Base-by-base conservation (phyloP, 345 rosid species). In the Eucalyptus globulus region DNA sequence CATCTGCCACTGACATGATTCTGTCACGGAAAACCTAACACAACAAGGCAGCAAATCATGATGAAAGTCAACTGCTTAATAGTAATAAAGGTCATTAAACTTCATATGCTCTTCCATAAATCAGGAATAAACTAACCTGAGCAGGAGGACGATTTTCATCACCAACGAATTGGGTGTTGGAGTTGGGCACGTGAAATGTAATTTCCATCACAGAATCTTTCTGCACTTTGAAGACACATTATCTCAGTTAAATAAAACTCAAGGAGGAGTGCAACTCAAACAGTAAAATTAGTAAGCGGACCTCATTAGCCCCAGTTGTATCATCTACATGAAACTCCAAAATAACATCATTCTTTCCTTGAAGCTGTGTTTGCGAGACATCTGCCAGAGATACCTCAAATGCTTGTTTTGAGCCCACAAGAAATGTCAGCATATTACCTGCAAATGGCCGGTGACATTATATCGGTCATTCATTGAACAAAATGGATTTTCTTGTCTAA, bases 311-410 rank as follows among this genome's bases (percentile, higher is more conserved):
- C 90, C 99, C 99, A 88, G 99, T 94, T 22, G 98, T 97, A 90
- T 98, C 99, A 96, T 97, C 99, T 67, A 96, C 96, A 89, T 98
- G 99, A 93, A 98, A 98, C 96, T 98, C 97, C 94, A 98, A 93
- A 47, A 95, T 87, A 76, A 98, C 99, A 91, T 98, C 99, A 91
- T 95, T 95, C 91, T 98, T 97, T 87, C 99, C 99, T 92, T 96
- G 99, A 90, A 97, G 90, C 91, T 97, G 98, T 67, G 98, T 95
- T 86, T 98, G 99, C 1, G 98, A 92, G 86, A 98, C 99, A 92
- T 98, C 99, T 44, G 99, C 96, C 88, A 97, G 90, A 6, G 99
- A 97, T 31, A 95, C 94, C 91, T 98, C 99, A 94, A 98, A 98
- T 81, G 97, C 99, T 95, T 96, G 99, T 92, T 95, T 98, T 34